A percentile compares a stretch with the other conserved stretches of the same genome.
These are phyloP conservation scores for Sclerospora graminicola DNA, from an alignment of 352 stramenopile species.

Conservation along the genomic window DNA sequence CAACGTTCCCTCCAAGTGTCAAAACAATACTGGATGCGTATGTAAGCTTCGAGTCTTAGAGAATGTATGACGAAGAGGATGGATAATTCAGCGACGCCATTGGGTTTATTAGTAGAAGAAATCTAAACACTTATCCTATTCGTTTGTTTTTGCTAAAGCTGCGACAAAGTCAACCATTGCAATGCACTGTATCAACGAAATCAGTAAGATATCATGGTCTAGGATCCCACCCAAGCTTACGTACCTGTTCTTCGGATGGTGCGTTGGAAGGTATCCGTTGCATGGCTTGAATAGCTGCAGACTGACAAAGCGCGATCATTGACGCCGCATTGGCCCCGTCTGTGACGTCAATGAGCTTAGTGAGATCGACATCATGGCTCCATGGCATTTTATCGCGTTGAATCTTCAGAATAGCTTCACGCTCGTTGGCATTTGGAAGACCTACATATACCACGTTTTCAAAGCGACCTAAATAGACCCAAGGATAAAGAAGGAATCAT, in stretches of 20 bases:
- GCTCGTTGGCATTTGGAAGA: constrained; percentile 38
- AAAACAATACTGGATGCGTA: constrained; percentile 43
- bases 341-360: constrained; percentile 38
- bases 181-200: constrained; percentile 17
- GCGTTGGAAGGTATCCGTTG: constrained; percentile 30
- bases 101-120: constrained; percentile 4
- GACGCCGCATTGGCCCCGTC: constrained; percentile 63
- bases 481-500: neutral
- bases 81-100: constrained; percentile 10
- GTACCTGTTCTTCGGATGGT: constrained; percentile 22
- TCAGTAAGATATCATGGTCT: constrained; percentile 2
- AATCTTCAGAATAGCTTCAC: constrained; percentile 53
- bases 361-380: constrained; percentile 37
- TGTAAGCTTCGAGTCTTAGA: constrained; percentile 33
- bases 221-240: neutral
- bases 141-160: constrained; percentile 29
- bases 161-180: constrained; percentile 34
- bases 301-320: constrained; percentile 57
- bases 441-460: constrained; percentile 78
- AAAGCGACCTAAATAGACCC: constrained; percentile 42
- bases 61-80: constrained; percentile 5
- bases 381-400: constrained; percentile 65
- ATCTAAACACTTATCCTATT: constrained; percentile 5
- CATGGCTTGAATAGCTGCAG: constrained; percentile 65
- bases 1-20: constrained; percentile 36